Evolutionary conservation across 495 filamentous ascomycete genomes (phyloP).

Genomic region (Apiosordaria backusii): DNA sequence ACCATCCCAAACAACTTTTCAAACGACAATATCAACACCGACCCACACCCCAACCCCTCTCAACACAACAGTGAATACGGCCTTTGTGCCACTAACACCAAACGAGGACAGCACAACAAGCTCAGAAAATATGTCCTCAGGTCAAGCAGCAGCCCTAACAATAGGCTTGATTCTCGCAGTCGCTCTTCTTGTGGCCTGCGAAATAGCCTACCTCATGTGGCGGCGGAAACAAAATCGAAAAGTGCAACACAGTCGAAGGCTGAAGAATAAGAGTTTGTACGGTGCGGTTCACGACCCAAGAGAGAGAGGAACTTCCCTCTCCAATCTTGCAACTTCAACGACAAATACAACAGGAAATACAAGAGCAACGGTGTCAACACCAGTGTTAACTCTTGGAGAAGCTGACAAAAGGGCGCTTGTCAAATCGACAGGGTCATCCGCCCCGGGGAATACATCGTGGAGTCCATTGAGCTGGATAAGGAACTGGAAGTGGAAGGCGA

Average conservation of each 20-base stretch:
- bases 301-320: background rate
- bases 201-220: constrained; percentile 17
- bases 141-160: constrained; percentile 10
- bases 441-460: background rate
- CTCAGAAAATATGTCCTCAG: constrained; percentile 5
- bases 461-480: background rate
- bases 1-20: background rate
- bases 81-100: background rate
- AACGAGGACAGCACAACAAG: background rate
- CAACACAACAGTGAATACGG: background rate
- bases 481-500: background rate
- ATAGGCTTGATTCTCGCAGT: constrained; percentile 16
- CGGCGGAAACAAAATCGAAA: constrained; percentile 9
- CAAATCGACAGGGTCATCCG: background rate
- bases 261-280: background rate
- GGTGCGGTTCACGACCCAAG: background rate
- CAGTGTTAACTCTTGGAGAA: no score
- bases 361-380: background rate
- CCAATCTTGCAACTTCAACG: background rate
- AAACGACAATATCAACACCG: background rate
- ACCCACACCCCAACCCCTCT: background rate
- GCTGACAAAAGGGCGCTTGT: background rate
- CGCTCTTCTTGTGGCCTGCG: constrained; percentile 7
- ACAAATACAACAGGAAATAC: background rate
- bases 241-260: background rate